Evolutionary conservation across 2,329 filamentous ascomycete genomes (phyloP).

Genomic region (Monosporascus sp.): DNA sequence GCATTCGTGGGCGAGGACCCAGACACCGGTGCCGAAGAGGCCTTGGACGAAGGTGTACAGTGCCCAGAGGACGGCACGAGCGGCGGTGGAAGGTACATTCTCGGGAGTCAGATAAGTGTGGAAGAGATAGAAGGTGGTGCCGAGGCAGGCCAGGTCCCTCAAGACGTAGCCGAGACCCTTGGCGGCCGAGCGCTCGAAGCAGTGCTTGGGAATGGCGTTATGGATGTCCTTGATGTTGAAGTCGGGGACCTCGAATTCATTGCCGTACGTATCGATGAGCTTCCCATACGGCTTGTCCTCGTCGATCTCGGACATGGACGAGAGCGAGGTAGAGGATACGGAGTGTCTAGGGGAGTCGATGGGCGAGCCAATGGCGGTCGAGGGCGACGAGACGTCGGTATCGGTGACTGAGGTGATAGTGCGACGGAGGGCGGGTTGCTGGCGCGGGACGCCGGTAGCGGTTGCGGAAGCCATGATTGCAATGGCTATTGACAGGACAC

Average conservation of each 20-base stretch:
- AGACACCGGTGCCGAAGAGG: constrained; percentile 86
- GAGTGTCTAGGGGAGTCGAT: constrained; percentile 55
- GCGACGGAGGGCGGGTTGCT: constrained; percentile 42
- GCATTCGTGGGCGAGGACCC: constrained; percentile 97
- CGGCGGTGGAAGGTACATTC: constrained; percentile 63
- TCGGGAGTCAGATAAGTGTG: constrained; percentile 87
- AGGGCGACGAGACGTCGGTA: constrained; percentile 44
- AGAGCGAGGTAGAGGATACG: constrained; percentile 85
- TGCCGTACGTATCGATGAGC: constrained; percentile 88
- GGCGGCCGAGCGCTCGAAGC: constrained; percentile 79
- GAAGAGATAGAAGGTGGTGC: constrained; percentile 77
- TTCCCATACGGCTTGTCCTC: constrained; percentile 47
- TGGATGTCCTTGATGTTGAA: constrained; percentile 97
- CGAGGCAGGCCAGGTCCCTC: constrained; percentile 70
- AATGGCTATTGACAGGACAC: not conserved
- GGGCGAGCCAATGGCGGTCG: constrained; percentile 53
- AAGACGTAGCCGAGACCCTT: constrained; percentile 77
- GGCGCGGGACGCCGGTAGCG: constrained; percentile 37
- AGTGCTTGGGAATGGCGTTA: constrained; percentile 96
- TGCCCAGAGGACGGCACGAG: constrained; percentile 60
- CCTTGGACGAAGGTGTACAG: constrained; percentile 78
- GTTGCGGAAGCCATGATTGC: constrained; percentile 40
- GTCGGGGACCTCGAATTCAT: constrained; percentile 87
- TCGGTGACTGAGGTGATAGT: constrained; percentile 39
- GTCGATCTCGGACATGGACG: constrained; percentile 72